Evolutionary conservation across 1,284 basidiomycete genomes (phyloP), one percentile per base, ranked within the genome.

Genomic region (Moniliophthora roreri): DNA sequence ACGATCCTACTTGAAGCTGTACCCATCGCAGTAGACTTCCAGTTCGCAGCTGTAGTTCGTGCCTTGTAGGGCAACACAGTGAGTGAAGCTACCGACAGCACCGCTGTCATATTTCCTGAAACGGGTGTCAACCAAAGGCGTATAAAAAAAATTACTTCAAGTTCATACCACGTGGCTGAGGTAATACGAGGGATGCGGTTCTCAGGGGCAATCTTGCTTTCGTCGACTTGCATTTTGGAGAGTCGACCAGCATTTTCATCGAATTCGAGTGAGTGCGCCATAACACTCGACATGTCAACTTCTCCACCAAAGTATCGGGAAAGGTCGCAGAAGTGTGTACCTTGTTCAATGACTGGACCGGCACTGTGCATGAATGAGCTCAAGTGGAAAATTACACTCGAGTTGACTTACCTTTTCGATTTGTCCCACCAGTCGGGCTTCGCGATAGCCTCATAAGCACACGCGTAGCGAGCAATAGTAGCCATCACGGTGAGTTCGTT

Each of bases 391-490:
- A 36, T 24, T 15, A 24, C 4, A n/a, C n/a, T 49, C 26, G 13
- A 18, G 4, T 26, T n/a, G n/a, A n/a, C 54, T 50, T 41, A 87
- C 83, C 88, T 89, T 75, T 84, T 91, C 21, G 88, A 83, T 75
- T 98, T 98, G 81, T 96, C 89, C 97, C 97, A 99, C 96, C 97
- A 97, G 63, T 95, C 92, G 4, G 84, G 85, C 75, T 97, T 97
- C 46, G 85, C 85, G 60, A 96, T 95, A 20, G 85, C 77, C 71
- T 93, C 85, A 67, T 97, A 98, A 20, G 96, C 95, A 69, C 90
- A 92, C 36, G 94, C 93, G 73, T 98, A 98, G 58, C 95, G 90
- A 8, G 95, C 95, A 62, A 95, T 89, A 51, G 95, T 98, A 49
- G 91, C 84, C 95, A 99, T 98, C 54, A 99, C 95, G n/a, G 89